These are phyloP conservation scores for Penicillium sp. DNA, from an alignment of 2,329 filamentous ascomycete species.

Conservation along the genomic window DNA sequence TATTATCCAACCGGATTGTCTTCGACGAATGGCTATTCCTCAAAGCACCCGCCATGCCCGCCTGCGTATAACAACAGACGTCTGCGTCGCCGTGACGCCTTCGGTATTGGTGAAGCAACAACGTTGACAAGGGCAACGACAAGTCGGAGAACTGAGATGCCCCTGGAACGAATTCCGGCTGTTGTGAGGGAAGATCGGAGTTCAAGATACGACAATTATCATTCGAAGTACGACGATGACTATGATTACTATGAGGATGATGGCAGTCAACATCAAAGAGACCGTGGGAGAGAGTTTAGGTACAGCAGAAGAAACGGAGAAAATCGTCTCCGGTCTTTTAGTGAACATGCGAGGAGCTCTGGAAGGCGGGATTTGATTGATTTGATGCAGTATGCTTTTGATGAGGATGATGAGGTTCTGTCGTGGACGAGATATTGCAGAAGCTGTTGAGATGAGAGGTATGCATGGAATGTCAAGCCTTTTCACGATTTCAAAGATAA, in stretches of 20 bases:
- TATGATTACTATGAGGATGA: neutral
- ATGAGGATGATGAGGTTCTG: slow-evolving; percentile 1
- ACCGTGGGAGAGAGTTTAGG: neutral
- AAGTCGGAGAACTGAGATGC: slow-evolving; percentile 1
- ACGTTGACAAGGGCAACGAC: neutral
- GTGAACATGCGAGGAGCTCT: slow-evolving; percentile 9
- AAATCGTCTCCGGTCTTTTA: slow-evolving; percentile 5
- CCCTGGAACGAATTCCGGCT: slow-evolving; percentile 7
- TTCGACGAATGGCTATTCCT: neutral
- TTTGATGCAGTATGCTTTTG: slow-evolving; percentile 7
- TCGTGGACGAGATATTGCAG: slow-evolving; percentile 4
- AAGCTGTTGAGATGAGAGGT: neutral
- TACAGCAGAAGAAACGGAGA: slow-evolving; percentile 8
- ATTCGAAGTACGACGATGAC: neutral
- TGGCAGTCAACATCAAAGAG: neutral
- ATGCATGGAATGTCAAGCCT: neutral
- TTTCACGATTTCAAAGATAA: neutral
- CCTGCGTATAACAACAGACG: slow-evolving; percentile 1
- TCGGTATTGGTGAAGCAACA: slow-evolving; percentile 4
- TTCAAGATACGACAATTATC: slow-evolving; percentile 2
- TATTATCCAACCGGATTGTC: neutral
- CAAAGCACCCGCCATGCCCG: slow-evolving; percentile 1
- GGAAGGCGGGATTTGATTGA: slow-evolving; percentile 7
- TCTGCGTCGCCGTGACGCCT: slow-evolving; percentile 4
- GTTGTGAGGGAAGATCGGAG: neutral